Conservation (phyloP, 2,329 filamentous ascomycete species). For the Domatiomyces catenatus region DNA sequence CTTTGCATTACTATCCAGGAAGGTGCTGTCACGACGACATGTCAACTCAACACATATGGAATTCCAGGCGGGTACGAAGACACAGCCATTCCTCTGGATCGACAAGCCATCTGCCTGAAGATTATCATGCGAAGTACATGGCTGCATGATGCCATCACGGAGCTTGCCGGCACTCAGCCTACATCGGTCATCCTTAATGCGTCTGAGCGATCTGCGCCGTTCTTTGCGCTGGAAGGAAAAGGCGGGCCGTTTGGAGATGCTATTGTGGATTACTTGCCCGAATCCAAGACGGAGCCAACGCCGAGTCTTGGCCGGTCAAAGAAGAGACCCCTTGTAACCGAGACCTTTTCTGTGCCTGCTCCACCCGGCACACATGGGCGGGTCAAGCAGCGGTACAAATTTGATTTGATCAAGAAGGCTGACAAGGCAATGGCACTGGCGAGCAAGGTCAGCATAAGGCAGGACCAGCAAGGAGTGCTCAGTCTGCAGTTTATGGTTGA, state of each 20-base stretch:
- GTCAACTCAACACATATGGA: slow-evolving; percentile 77
- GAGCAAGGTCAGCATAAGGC: slow-evolving; percentile 79
- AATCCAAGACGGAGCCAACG: slow-evolving; percentile 26
- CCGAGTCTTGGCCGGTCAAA: slow-evolving; percentile 21
- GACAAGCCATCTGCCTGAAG: slow-evolving; percentile 68
- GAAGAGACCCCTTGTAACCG: slow-evolving; percentile 28
- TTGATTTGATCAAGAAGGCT: slow-evolving; percentile 70
- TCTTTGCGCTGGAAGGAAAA: slow-evolving; percentile 56
- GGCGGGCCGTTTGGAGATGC: slow-evolving; percentile 45
- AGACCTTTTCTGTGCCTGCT: slow-evolving; percentile 40
- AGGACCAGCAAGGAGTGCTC: slow-evolving; percentile 76
- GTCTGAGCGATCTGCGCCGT: slow-evolving; percentile 45
- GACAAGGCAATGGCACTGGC: slow-evolving; percentile 84
- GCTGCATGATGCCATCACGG: slow-evolving; percentile 36
- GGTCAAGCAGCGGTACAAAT: slow-evolving; percentile 70
- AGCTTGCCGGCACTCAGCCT: slow-evolving; percentile 51
- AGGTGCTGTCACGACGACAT: slow-evolving; percentile 71
- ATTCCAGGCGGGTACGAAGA: slow-evolving; percentile 27
- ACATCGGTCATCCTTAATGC: slow-evolving; percentile 54
- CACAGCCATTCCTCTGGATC: slow-evolving; percentile 77
- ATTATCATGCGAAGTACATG: slow-evolving; percentile 67
- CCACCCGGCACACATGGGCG: slow-evolving; percentile 42
- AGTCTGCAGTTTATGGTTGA: slow-evolving; percentile 96
- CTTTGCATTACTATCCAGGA: slow-evolving; percentile 79
- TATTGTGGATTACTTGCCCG: slow-evolving; percentile 43